Percentiles rank a stretch among this genome's conserved stretches.
Evolutionary conservation across 23 red algal genomes (phyloP).

Genomic region (Agarophyton chilense): DNA sequence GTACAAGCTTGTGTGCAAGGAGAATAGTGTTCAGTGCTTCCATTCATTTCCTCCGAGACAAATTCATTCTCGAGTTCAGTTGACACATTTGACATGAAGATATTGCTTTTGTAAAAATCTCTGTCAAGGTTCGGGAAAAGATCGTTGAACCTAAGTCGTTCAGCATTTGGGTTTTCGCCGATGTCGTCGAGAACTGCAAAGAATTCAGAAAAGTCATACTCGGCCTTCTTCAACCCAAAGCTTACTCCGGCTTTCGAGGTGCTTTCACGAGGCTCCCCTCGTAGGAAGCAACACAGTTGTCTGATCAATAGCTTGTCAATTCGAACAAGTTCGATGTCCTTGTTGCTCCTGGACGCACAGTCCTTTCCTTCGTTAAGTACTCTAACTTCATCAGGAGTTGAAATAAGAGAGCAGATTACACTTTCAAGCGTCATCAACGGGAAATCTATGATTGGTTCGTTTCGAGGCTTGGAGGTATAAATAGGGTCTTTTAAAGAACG

Average conservation of each 20-base stretch:
- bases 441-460: background rate
- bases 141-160: slow-evolving; percentile 13
- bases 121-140: slow-evolving; percentile 16
- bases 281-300: slow-evolving; percentile 21
- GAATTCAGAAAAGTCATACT: background rate
- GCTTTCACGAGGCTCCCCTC: background rate
- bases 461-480: background rate
- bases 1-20: background rate
- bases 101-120: slow-evolving; percentile 11
- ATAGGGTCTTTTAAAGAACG: slow-evolving; percentile 1
- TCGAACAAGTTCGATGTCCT: slow-evolving; percentile 58
- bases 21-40: slow-evolving; percentile 14
- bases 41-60: background rate
- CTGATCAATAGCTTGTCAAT: slow-evolving; percentile 55
- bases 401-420: slow-evolving; percentile 41
- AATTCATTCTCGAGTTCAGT: background rate
- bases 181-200: slow-evolving; percentile 3
- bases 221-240: background rate
- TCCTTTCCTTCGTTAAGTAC: background rate
- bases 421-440: slow-evolving; percentile 30
- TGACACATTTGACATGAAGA: slow-evolving; percentile 1
- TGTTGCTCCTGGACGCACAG: background rate
- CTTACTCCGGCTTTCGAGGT: background rate
- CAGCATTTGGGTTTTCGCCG: background rate
- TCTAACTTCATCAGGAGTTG: slow-evolving; percentile 53